A percentile compares a stretch with the other conserved stretches of the same genome.
Evolutionary conservation across 2,329 filamentous ascomycete species (phyloP).

Genomic region (Fonsecaea multimorphosa): DNA sequence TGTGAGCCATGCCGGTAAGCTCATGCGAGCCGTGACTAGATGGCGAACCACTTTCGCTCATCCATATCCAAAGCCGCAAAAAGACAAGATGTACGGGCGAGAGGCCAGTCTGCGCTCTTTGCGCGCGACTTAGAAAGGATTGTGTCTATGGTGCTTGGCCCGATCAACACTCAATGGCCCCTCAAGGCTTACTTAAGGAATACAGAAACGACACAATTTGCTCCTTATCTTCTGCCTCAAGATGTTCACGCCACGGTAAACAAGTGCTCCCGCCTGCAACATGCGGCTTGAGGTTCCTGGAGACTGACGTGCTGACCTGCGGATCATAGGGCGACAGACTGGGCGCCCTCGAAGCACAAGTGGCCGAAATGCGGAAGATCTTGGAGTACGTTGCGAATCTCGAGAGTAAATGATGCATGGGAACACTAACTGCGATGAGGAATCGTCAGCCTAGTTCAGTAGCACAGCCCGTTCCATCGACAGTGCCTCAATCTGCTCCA

Average conservation of each 20-base stretch:
- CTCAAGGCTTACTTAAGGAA: constrained; percentile 3
- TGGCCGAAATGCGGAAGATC: constrained; percentile 16
- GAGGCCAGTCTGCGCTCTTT: constrained; percentile 45
- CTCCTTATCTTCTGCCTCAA: not conserved
- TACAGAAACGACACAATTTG: not conserved
- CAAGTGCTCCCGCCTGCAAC: not conserved
- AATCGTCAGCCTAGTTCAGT: constrained; percentile 12
- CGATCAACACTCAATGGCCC: constrained; percentile 5
- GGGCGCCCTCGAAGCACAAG: constrained; percentile 18
- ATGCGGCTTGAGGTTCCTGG: not conserved
- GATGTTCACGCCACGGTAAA: constrained; percentile 18
- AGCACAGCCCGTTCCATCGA: not conserved
- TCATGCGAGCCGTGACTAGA: not conserved
- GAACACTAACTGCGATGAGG: constrained; percentile 8
- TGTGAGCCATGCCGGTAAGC: constrained; percentile 45
- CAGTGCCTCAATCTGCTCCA: not conserved
- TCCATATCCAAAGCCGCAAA: constrained; percentile 40
- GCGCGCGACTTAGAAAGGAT: constrained; percentile 43
- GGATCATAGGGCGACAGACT: constrained; percentile 26
- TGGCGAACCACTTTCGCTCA: not conserved
- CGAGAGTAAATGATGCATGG: not conserved
- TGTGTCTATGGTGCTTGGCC: constrained; percentile 41
- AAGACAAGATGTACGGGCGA: constrained; percentile 46
- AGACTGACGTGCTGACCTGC: constrained; percentile 6
- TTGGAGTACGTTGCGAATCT: constrained; percentile 13